These are phyloP conservation scores for Naganishia vishniacii DNA, from an alignment of 768 basidiomycete genomes.

Conservation along the genomic window DNA sequence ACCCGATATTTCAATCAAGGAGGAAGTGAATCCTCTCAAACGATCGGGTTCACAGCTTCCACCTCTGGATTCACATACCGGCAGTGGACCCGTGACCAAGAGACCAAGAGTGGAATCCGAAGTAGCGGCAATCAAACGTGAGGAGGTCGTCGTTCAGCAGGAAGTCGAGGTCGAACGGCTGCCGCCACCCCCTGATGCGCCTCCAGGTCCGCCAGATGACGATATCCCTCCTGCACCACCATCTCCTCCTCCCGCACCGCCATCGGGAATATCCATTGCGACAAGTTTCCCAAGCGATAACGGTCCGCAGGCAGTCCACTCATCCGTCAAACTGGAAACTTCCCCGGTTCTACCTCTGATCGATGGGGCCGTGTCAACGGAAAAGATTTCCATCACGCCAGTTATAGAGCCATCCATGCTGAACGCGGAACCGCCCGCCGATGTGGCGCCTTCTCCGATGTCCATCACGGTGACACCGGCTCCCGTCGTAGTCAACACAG, in stretches of 20 bases:
- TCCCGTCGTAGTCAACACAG: too few relatives aligned
- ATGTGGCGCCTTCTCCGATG: not conserved
- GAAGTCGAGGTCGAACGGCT: not conserved
- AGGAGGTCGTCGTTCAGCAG: not conserved
- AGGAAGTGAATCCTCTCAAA: not conserved
- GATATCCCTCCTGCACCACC: constrained; percentile 4
- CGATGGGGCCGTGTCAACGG: too few relatives aligned
- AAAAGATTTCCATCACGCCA: too few relatives aligned
- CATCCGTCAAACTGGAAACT: too few relatives aligned
- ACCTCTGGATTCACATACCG: not conserved
- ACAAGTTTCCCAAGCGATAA: too few relatives aligned
- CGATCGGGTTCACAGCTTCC: not conserved
- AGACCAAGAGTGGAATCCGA: not conserved
- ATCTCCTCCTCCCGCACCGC: not conserved
- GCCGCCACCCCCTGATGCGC: not conserved
- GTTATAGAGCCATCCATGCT: too few relatives aligned
- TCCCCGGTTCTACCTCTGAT: too few relatives aligned
- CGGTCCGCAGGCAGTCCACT: too few relatives aligned
- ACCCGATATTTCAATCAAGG: not conserved
- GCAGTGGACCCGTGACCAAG: not conserved
- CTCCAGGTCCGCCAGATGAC: not conserved
- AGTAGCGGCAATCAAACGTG: too few relatives aligned
- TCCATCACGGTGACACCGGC: too few relatives aligned
- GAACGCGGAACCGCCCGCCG: too few relatives aligned
- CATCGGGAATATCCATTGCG: too few relatives aligned